phyloP scores from a whole-genome alignment of 306 rosid genomes.

The Gastrolobium bilobum region DNA sequence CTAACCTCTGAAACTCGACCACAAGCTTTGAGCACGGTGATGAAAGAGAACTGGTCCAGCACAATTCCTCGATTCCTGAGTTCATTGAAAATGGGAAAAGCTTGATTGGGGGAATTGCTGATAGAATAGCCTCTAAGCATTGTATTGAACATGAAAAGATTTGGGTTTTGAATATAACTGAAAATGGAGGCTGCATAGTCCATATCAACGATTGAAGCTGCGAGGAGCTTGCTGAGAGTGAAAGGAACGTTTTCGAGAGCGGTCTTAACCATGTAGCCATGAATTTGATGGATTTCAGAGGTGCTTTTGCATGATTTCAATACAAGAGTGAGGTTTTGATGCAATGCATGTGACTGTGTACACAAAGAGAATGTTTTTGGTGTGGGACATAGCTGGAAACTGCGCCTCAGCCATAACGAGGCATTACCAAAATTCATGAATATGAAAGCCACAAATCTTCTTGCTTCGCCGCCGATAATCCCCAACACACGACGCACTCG shows the following conservation, averaged over 20 bases:
- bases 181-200: constrained; percentile 74
- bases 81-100: constrained; percentile 64
- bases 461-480: neutral
- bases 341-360: neutral
- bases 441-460: neutral
- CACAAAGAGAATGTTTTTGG: constrained; percentile 5
- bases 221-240: constrained; percentile 71
- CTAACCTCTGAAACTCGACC: constrained; percentile 55
- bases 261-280: constrained; percentile 64
- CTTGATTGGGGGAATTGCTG: constrained; percentile 56
- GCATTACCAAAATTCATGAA: constrained; percentile 37
- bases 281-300: constrained; percentile 63
- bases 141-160: constrained; percentile 77
- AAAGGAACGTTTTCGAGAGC: constrained; percentile 62
- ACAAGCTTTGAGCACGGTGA: constrained; percentile 65
- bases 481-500: neutral
- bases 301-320: constrained; percentile 60
- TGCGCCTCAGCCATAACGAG: constrained; percentile 23
- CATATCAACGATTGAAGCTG: constrained; percentile 60
- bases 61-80: constrained; percentile 52
- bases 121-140: constrained; percentile 73
- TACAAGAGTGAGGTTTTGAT: constrained; percentile 43
- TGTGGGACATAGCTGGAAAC: constrained; percentile 21
- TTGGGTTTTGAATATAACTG: constrained; percentile 58
- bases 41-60: constrained; percentile 68